phyloP scores from a whole-genome alignment of 257 asterid genomes.

The Paulownia fortunei region DNA sequence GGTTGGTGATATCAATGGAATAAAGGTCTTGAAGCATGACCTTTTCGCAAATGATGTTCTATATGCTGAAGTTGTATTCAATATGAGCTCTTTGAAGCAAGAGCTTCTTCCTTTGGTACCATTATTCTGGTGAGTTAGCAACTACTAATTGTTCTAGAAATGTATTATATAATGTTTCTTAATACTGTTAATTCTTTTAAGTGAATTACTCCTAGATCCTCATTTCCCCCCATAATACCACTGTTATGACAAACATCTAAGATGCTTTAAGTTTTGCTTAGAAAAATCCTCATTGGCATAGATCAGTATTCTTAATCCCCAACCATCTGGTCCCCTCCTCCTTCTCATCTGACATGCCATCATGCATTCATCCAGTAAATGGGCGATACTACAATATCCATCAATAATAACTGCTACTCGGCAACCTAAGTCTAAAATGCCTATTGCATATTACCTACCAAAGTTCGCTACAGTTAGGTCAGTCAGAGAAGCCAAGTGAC shows the following conservation, averaged over 20 bases:
- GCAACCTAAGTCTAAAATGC: neutral
- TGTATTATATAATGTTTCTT: neutral
- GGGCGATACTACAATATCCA: neutral
- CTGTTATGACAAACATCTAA: constrained; percentile 6
- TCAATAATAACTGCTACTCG: neutral
- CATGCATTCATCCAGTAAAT: neutral
- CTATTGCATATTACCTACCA: neutral
- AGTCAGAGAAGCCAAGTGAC: neutral
- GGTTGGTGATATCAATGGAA: constrained; percentile 85
- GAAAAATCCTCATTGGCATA: neutral
- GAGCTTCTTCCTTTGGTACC: constrained; percentile 97
- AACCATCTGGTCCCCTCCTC: neutral
- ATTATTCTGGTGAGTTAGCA: constrained; percentile 85
- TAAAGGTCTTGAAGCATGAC: constrained; percentile 77
- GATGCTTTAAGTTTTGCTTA: neutral
- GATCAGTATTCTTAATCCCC: neutral
- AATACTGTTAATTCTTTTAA: neutral
- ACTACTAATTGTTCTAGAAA: constrained; percentile 18
- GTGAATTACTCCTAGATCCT: neutral
- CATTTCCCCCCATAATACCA: neutral
- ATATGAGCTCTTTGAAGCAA: constrained; percentile 85
- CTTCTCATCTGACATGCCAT: neutral
- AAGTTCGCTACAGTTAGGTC: neutral
- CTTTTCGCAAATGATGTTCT: constrained; percentile 98
- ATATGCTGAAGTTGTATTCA: constrained; percentile 94